Evolutionary conservation across 345 rosid species (phyloP).

Genomic region (Pseudoturritis turrita): DNA sequence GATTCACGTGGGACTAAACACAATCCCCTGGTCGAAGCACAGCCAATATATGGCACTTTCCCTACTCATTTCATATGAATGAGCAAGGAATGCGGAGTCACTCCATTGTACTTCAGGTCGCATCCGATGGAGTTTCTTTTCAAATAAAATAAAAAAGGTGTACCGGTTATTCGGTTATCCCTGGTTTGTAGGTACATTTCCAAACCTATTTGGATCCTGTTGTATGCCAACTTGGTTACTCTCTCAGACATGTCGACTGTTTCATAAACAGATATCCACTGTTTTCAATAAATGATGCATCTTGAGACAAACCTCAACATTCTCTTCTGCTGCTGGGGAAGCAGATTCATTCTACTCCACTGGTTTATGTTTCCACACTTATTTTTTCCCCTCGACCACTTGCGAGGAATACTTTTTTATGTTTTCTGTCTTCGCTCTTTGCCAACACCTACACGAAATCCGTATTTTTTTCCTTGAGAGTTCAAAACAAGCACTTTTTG

Average conservation of each 20-base stretch:
- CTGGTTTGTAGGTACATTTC: background rate
- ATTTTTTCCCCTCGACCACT: too few species aligned
- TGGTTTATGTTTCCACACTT: too few species aligned
- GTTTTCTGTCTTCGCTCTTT: too few species aligned
- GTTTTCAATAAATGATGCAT: background rate
- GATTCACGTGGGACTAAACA: constrained; percentile 42
- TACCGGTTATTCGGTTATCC: constrained; percentile 8
- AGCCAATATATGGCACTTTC: constrained; percentile 18
- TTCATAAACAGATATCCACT: background rate
- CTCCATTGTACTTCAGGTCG: background rate
- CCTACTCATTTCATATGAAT: constrained; percentile 23
- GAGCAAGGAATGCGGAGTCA: background rate
- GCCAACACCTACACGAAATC: too few species aligned
- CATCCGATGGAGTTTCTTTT: constrained; percentile 4
- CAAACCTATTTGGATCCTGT: background rate
- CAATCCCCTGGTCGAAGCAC: constrained; percentile 11
- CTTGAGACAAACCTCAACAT: background rate
- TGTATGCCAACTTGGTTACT: background rate
- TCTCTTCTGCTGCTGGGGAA: too few species aligned
- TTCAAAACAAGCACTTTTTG: too few species aligned
- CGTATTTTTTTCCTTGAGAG: too few species aligned
- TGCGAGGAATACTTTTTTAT: too few species aligned
- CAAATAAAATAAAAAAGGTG: background rate
- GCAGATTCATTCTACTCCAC: too few species aligned
- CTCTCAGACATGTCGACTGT: constrained; percentile 12